Base-by-base conservation (phyloP, 23 red algal species). In the Gracilaria caudata region DNA sequence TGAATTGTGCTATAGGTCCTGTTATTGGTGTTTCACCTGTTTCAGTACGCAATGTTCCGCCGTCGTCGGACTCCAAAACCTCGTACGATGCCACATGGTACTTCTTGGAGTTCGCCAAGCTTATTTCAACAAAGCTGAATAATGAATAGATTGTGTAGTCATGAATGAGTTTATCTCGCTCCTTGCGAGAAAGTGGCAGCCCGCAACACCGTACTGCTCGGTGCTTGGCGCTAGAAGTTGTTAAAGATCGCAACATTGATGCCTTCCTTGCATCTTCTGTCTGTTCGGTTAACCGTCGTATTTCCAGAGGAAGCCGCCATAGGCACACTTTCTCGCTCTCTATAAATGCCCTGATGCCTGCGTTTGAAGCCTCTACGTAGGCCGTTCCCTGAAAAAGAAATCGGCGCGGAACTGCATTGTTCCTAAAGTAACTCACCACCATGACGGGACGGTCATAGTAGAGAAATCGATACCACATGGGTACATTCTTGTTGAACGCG, bases 351-450 rank as follows among this genome's bases (percentile, higher is more conserved):
- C 41, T 30, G 77, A 59, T 60, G 21, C 46, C 58, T 25, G 77
- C 5, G 35, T 19, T 81, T 33, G 77, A 81, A 33, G 21, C 34
- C 13, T 81, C 77, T 33, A 33, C 38, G 20, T 81, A 81, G 35
- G 49, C 77, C 17, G 49, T 36, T 58, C 47, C 77, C 54, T 81
- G 77, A 34, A 81, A 81, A 58, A 81, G 44, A 34, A 81, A 81
- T 19, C 77, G 30, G 1, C 26, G 77, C 1, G 46, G n/a, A 57
- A 56, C 46, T 11, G 46, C 51, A 51, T 33, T 20, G 25, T 81
- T 81, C 35, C 54, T 20, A 40, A 37, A 81, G 51, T 12, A 81
- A 7, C 25, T 57, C 14, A 81, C 36, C 25, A 61, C 54, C 25
- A 81, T 81, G n/a, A 59, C 19, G 17, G 46, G 37, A 11, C 58